A percentile compares a stretch with the other conserved stretches of the same genome.
Evolutionary conservation across 768 basidiomycete species (phyloP).

Genomic region (Asterophora lycoperdoides): DNA sequence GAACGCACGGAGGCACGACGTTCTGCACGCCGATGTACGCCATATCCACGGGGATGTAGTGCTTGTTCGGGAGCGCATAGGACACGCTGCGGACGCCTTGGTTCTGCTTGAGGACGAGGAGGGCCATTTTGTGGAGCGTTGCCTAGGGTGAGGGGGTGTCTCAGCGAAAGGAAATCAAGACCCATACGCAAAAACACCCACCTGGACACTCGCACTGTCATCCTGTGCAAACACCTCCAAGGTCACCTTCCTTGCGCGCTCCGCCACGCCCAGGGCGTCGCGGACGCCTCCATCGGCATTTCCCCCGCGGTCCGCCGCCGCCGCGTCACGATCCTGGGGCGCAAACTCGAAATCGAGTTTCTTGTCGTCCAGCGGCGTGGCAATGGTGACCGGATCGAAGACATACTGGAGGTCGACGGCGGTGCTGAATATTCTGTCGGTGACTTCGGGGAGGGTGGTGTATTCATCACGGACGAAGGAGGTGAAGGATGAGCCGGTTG

Average conservation of each 20-base stretch:
- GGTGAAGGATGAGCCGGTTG: conserved; percentile 81
- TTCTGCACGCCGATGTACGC: conserved; percentile 69
- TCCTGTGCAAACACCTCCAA: conserved; percentile 81
- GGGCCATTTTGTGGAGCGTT: conserved; percentile 86
- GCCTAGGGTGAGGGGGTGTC: conserved; percentile 46
- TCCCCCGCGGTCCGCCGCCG: too few species aligned
- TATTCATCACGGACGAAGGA: conserved; percentile 81
- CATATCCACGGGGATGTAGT: conserved; percentile 90
- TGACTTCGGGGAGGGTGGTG: conserved; percentile 80
- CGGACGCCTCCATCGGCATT: conserved; percentile 53
- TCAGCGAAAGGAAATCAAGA: too few species aligned
- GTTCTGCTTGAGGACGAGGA: conserved; percentile 67
- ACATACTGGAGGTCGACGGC: conserved; percentile 74
- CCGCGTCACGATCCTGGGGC: conserved; percentile 8
- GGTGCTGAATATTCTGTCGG: conserved; percentile 90
- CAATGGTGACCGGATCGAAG: conserved; percentile 47
- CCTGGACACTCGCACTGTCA: conserved; percentile 91
- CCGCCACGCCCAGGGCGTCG: conserved; percentile 51
- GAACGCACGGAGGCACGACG: conserved; percentile 37
- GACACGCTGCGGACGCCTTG: conserved; percentile 51
- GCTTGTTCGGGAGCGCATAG: conserved; percentile 89
- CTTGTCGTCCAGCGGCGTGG: conserved; percentile 45
- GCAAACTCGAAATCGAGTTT: conserved; percentile 45
- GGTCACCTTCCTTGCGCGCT: conserved; percentile 56
- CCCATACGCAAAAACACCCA: conserved; percentile 24